These are phyloP conservation scores for Diaporthe sp. DNA, from an alignment of 2,329 filamentous ascomycete genomes.

Conservation along the genomic window DNA sequence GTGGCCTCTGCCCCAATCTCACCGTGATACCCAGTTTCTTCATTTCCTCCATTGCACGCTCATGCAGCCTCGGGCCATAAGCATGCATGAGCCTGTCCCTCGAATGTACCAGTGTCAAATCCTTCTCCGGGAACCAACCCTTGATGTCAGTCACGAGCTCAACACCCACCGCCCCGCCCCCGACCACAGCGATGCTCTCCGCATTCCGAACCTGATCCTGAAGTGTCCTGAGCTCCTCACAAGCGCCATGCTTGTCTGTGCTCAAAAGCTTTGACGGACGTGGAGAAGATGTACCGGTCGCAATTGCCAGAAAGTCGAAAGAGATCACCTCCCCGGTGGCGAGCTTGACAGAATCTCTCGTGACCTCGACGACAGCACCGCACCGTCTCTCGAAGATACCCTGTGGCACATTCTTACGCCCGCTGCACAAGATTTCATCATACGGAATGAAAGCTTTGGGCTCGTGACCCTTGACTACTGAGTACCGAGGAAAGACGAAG, in stretches of 20 bases:
- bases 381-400: slow-evolving; percentile 40
- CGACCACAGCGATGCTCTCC: slow-evolving; percentile 61
- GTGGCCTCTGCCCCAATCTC: slow-evolving; percentile 51
- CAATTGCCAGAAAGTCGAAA: slow-evolving; percentile 69
- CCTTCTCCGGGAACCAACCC: slow-evolving; percentile 66
- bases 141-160: slow-evolving; percentile 73
- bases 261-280: slow-evolving; percentile 62
- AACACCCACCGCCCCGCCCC: slow-evolving; percentile 72
- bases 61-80: slow-evolving; percentile 59
- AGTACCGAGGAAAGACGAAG: slow-evolving; percentile 71
- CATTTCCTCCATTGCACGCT: slow-evolving; percentile 55
- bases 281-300: slow-evolving; percentile 64
- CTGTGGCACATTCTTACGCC: slow-evolving; percentile 46
- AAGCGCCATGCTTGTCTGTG: slow-evolving; percentile 56
- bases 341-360: slow-evolving; percentile 54
- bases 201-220: slow-evolving; percentile 60
- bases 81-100: slow-evolving; percentile 64
- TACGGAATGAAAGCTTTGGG: slow-evolving; percentile 73
- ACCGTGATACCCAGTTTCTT: slow-evolving; percentile 58
- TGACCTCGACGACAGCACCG: slow-evolving; percentile 53
- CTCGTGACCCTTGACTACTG: slow-evolving; percentile 67
- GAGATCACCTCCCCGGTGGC: slow-evolving; percentile 57
- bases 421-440: slow-evolving; percentile 51
- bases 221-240: slow-evolving; percentile 57
- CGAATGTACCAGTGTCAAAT: slow-evolving; percentile 70